Evolutionary conservation across 169 alveolate genomes (phyloP), one percentile per base, ranked within the genome.

Genomic region (Eimeria acervulina): DNA sequence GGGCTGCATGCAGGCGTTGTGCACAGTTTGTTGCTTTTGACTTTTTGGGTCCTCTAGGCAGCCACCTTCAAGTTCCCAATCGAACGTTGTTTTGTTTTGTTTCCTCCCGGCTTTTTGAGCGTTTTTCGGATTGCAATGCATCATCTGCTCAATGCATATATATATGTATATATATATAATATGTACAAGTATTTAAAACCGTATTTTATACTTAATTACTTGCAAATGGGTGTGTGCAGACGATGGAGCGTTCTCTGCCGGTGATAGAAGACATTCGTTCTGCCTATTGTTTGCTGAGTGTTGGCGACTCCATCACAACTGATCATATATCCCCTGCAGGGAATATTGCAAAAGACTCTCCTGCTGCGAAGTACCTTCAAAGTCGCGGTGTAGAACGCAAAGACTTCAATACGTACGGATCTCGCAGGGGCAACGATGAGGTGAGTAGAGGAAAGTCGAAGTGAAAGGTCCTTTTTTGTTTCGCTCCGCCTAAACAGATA

Each of bases 301-400:
- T 97, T 31, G 99, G 99, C 59, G 99, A 99, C 96, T 98, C 99
- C 38, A 99, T 99, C 88, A 99, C 99, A 55, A 99, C 99, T 28
- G 99, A 99, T 96, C 99, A 99, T 97, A 99, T 99, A 52, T 98
- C 99, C 10, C 99, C 99, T n/a, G 99, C 99, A 2, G 99, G 99
- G 2, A 98, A 99, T 97, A 99, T 99, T 78, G 98, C 99, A 44
- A 98, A 97, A 96, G 97, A 97, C 51, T 99, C 99, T 1, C 99
- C 99, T 19, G 99, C 99, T 6, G 99, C 99, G 26, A 85, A 97
- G 89, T 99, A 97, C 96, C 97, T 99, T 38, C 74, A 90, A 44
- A 95, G 95, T 28, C 98, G 97, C 95, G 99, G 99, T 63, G 99
- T 99, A n/a, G 96, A 88, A 47, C 97, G 97, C 84, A 98, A 98